Percentiles rank a stretch among this genome's conserved stretches.
Conservation (phyloP, 1,139 yeast species). For the Hansenula sp. region DNA sequence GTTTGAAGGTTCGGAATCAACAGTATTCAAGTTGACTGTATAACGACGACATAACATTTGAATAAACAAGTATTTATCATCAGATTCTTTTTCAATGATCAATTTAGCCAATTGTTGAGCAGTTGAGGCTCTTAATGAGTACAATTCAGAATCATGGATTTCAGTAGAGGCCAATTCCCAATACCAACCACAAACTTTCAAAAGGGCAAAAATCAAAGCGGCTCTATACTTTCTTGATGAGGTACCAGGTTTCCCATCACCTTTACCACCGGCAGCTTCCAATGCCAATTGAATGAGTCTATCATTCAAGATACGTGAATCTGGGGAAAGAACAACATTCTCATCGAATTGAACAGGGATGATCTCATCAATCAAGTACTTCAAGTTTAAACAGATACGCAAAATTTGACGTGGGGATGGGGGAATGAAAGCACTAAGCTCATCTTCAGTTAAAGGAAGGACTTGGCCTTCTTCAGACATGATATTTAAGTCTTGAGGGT, state of each 20-base stretch:
- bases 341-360: constrained; percentile 61
- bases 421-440: constrained; percentile 21
- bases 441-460: constrained; percentile 19
- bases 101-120: constrained; percentile 72
- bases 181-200: constrained; percentile 81
- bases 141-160: constrained; percentile 65
- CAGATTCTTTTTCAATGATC: constrained; percentile 60
- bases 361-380: constrained; percentile 64
- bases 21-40: constrained; percentile 59
- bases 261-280: constrained; percentile 80
- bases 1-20: constrained; percentile 58
- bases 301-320: constrained; percentile 59
- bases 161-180: constrained; percentile 55
- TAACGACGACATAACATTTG: constrained; percentile 79
- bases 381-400: constrained; percentile 70
- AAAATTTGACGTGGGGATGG: constrained; percentile 71
- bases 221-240: constrained; percentile 65
- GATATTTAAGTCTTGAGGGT: too few species aligned
- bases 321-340: constrained; percentile 47
- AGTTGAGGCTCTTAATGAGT: constrained; percentile 55
- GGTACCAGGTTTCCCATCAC: constrained; percentile 53
- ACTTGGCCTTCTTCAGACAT: constrained; percentile 1
- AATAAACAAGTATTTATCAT: constrained; percentile 60
- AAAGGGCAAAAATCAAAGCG: constrained; percentile 60
- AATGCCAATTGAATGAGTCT: constrained; percentile 57